Conservation (phyloP, 139 green algal species). For the Coelastrella sp. region DNA sequence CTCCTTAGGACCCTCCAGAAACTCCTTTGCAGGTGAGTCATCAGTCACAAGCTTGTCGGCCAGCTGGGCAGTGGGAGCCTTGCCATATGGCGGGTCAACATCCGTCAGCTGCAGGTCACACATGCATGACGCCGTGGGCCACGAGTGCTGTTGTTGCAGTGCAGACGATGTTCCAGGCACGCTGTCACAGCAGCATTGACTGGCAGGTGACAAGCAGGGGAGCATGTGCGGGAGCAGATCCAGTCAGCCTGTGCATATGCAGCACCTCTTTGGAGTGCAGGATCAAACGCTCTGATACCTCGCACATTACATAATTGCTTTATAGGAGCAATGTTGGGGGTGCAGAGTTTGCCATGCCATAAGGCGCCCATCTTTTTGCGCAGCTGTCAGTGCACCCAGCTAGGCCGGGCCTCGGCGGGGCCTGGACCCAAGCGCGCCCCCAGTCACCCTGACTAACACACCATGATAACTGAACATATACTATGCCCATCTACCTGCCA, state of each 20-base stretch:
- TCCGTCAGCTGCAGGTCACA: slow-evolving; percentile 56
- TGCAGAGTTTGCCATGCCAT: too few species aligned
- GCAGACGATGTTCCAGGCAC: too few species aligned
- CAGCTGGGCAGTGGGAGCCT: slow-evolving; percentile 57
- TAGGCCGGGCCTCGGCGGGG: too few species aligned
- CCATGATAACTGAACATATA: background rate
- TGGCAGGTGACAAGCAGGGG: background rate
- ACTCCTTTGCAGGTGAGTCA: slow-evolving; percentile 33
- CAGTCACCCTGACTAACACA: background rate
- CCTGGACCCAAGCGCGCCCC: background rate
- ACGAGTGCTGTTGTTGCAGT: too few species aligned
- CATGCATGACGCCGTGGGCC: background rate
- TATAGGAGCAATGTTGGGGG: too few species aligned
- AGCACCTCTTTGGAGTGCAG: too few species aligned
- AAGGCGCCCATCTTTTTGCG: too few species aligned
- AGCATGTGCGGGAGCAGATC: background rate
- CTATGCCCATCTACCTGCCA: slow-evolving; percentile 62
- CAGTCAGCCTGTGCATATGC: too few species aligned
- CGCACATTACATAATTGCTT: too few species aligned
- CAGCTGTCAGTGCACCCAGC: too few species aligned
- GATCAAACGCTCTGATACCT: too few species aligned
- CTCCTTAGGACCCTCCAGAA: slow-evolving; percentile 46
- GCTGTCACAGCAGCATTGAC: background rate
- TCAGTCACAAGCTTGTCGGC: slow-evolving; percentile 53
- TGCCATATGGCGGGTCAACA: slow-evolving; percentile 57